Base-by-base conservation (phyloP, 176 grass and related monocot species). In the Carex myosuroides region DNA sequence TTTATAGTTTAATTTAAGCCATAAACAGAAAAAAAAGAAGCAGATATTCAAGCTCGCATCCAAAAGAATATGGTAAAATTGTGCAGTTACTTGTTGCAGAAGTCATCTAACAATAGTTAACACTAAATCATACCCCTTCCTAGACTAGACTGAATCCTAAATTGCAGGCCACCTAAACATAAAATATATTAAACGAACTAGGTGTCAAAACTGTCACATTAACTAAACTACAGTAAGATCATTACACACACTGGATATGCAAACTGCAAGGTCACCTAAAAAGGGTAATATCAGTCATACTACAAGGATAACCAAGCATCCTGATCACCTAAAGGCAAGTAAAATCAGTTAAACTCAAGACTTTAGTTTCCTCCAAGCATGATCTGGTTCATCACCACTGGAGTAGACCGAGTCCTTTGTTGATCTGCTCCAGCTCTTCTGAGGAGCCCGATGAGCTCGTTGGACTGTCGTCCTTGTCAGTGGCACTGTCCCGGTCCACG, bases 401-500 rank as follows among this genome's bases (percentile, higher is more conserved):
- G 12, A 90, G 79, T 60, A 98, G 74, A 70, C 90, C 61, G 35
- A 87, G 64, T 59, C 50, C 85, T 59, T 84, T 83, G 72, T 84
- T 82, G 14, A 84, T 84, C 41, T 98, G 88, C 9, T 88, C 70
- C 52, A 81, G 85, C 82, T 93, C 92, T 84, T 94, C 92, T 0
- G 90, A 92, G 0, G 95, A 98, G 65, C 37, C 88, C 1, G 91
- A 97, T 21, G 87, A 94, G 92, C 92, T 93, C 64, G 88, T 86
- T 0, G 79, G 69, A 64, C 46, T 87, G 5, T 93, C 91, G 4
- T 90, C 92, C 57, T 87, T 91, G 0, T 88, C 89, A 22, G 20
- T 60, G 4, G 85, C 50, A 30, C 79, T 89, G 0, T 90, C 92
- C 78, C 70, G 91, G 41, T 92, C 77, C 59, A 93, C 85, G 10